These are phyloP conservation scores for Apostasia ramifera DNA, from an alignment of 106 monocot genomes.

Conservation along the genomic window DNA sequence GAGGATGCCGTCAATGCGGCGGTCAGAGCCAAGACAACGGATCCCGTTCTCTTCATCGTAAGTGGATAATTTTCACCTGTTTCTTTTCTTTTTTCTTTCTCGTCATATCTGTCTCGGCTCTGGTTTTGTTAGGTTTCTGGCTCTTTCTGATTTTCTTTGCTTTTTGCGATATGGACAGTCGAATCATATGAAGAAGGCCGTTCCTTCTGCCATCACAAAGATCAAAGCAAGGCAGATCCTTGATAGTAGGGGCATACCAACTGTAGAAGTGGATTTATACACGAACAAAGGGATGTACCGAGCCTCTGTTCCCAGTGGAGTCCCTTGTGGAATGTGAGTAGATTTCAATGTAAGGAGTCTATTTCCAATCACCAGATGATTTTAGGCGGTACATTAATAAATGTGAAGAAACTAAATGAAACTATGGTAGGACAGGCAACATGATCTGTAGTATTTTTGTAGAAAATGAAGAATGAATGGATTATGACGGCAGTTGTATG, in stretches of 20 bases:
- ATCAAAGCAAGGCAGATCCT: slow-evolving; percentile 90
- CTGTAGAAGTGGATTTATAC: slow-evolving; percentile 84
- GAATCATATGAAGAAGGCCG: slow-evolving; percentile 83
- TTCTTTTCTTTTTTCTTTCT: neutral
- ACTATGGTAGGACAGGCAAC: neutral
- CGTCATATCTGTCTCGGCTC: neutral
- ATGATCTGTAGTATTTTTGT: neutral
- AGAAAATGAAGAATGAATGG: too few species aligned
- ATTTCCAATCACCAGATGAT: neutral
- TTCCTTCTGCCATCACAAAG: slow-evolving; percentile 82
- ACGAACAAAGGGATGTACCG: slow-evolving; percentile 93
- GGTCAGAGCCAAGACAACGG: slow-evolving; percentile 78
- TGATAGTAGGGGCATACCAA: slow-evolving; percentile 83
- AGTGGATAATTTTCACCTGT: neutral
- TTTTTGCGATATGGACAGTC: slow-evolving; percentile 33
- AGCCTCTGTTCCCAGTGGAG: slow-evolving; percentile 65
- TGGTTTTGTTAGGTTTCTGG: neutral
- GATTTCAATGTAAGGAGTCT: neutral
- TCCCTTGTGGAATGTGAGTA: slow-evolving; percentile 53
- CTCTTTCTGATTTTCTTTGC: neutral
- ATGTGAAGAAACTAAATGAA: neutral
- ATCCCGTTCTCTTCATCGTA: slow-evolving; percentile 89
- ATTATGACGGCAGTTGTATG: neutral
- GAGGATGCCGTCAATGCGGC: slow-evolving; percentile 99
- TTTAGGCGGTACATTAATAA: neutral